phyloP scores from a whole-genome alignment of 2,329 filamentous ascomycete species.

The Exophiala spinifera region DNA sequence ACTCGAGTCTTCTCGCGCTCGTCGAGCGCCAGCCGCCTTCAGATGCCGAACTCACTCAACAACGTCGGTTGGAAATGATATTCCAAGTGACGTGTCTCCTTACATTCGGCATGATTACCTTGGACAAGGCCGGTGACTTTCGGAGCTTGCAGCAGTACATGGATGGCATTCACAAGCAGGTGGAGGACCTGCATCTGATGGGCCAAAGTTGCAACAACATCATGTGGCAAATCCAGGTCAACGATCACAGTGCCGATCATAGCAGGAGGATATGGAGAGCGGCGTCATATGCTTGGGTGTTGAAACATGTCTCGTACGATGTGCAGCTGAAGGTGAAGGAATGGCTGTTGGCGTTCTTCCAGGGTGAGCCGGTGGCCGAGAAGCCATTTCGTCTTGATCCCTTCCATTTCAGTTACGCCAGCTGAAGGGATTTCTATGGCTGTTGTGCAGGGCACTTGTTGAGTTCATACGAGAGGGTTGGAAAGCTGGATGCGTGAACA shows the following conservation, averaged over 20 bases:
- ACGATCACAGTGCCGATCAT: slow-evolving; percentile 18
- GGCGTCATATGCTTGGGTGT: slow-evolving; percentile 19
- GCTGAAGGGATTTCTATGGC: not conserved
- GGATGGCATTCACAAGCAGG: slow-evolving; percentile 16
- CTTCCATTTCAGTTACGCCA: slow-evolving; percentile 24
- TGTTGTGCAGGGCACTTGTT: too few relatives aligned
- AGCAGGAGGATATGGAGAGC: slow-evolving; percentile 21
- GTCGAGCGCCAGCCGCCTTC: slow-evolving; percentile 11
- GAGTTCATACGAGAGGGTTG: too few relatives aligned
- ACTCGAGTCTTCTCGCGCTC: slow-evolving; percentile 13
- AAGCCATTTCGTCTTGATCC: slow-evolving; percentile 12
- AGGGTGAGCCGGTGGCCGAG: slow-evolving; percentile 13
- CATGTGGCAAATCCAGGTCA: slow-evolving; percentile 24
- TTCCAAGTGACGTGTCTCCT: slow-evolving; percentile 22
- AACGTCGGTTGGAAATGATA: slow-evolving; percentile 18
- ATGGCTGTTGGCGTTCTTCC: slow-evolving; percentile 22
- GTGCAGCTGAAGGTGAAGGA: slow-evolving; percentile 19
- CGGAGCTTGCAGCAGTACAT: slow-evolving; percentile 19
- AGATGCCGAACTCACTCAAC: slow-evolving; percentile 14
- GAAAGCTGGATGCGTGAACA: slow-evolving; percentile 22
- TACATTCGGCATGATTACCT: slow-evolving; percentile 16
- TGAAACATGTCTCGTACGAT: slow-evolving; percentile 20
- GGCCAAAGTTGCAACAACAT: slow-evolving; percentile 22
- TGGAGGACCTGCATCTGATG: slow-evolving; percentile 15
- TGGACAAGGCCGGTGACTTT: slow-evolving; percentile 20